Base-by-base conservation (phyloP, 768 basidiomycete species). In the Hygrocybe coccinea region DNA sequence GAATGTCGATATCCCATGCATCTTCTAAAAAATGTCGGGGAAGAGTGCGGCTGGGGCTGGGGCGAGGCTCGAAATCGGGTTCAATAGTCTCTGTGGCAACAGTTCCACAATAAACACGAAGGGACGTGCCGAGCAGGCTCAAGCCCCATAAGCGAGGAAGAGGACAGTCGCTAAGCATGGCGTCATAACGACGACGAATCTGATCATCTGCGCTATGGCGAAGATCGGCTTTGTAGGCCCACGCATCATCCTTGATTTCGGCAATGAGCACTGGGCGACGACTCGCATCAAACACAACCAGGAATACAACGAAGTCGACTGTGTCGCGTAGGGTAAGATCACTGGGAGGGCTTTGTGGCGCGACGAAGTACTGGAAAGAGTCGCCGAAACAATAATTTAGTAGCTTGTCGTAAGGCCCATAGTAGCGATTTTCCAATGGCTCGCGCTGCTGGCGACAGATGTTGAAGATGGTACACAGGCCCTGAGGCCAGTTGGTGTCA, bases 331-430 rank as follows among this genome's bases (percentile, higher is more conserved):
- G 11, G 38, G 19, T 46, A 36, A 29, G 24, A 36, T 49, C 48
- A 19, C 34, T 48, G 47, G 53, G 38, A 41, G 38, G 56, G 48
- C 15, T 36, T 49, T 58, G 57, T 5, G 53, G 59, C 19, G 57
- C 59, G 44, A 60, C 59, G 52, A 39, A 60, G 50, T 43, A 60
- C n/a, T 22, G 29, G 52, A 60, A 60, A 34, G 48, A 49, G 10
- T 37, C 45, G 6, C 52, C 48, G 38, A 60, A 60, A 50, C 59
- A 55, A 34, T 54, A 60, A 36, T 60, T 60, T 41, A 60, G 44
- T 21, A 58, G 56, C 22, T 58, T 58, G 50, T 58, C 48, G 46
- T 60, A 60, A 35, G 57, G 59, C 8, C 59, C 59, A 55, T 57
- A 58, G 56, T 58, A 58, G 22, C 54, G 49, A 54, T 60, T 52